phyloP scores from a whole-genome alignment of 768 basidiomycete genomes.

The Tricholoma sp. region DNA sequence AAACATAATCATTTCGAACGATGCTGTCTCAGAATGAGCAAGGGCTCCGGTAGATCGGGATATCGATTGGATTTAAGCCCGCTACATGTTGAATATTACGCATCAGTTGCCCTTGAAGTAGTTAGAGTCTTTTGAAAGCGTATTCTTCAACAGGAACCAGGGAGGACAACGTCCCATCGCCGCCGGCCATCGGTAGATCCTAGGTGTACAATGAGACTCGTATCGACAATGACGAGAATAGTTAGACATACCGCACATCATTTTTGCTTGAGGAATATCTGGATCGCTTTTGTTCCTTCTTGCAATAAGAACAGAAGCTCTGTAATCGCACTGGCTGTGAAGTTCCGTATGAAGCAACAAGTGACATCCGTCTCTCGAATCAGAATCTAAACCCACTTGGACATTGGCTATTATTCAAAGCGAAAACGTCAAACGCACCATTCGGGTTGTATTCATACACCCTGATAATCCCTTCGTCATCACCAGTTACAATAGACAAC shows the following conservation, averaged over 20 bases:
- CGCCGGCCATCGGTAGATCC: slow-evolving; percentile 81
- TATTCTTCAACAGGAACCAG: slow-evolving; percentile 77
- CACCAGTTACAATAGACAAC: slow-evolving; percentile 73
- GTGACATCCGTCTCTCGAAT: slow-evolving; percentile 79
- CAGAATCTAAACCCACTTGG: slow-evolving; percentile 51
- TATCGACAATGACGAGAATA: too few relatives aligned
- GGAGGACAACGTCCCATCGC: slow-evolving; percentile 71
- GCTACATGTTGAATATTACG: slow-evolving; percentile 90
- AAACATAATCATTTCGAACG: slow-evolving; percentile 82
- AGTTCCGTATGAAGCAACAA: slow-evolving; percentile 78
- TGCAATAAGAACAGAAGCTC: slow-evolving; percentile 63
- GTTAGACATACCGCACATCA: slow-evolving; percentile 55
- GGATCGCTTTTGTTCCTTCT: slow-evolving; percentile 66
- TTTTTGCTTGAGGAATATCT: slow-evolving; percentile 75
- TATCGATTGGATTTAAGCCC: slow-evolving; percentile 73
- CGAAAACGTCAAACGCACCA: slow-evolving; percentile 42
- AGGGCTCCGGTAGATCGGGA: neutral
- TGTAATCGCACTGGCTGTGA: slow-evolving; percentile 67
- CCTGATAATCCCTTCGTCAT: slow-evolving; percentile 80
- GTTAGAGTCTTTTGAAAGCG: slow-evolving; percentile 75
- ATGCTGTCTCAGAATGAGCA: slow-evolving; percentile 43
- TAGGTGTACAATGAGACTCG: slow-evolving; percentile 20
- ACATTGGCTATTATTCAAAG: neutral
- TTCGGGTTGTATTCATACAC: slow-evolving; percentile 85
- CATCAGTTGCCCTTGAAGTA: slow-evolving; percentile 85